phyloP scores from a whole-genome alignment of 2,329 filamentous ascomycete species.

The Arthrobotrys megalospora region DNA sequence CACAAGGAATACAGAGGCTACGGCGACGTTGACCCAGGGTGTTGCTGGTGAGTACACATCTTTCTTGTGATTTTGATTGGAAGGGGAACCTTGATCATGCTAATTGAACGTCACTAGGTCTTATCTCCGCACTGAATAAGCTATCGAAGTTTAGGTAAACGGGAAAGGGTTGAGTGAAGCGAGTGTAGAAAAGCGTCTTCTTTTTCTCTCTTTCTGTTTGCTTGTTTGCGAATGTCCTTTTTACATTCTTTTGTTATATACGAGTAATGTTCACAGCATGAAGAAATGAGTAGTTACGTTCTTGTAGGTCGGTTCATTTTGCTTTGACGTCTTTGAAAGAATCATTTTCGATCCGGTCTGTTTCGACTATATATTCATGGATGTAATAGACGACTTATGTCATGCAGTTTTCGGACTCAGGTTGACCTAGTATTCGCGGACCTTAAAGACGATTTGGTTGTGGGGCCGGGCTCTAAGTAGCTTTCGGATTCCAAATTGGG shows the following conservation, averaged over 20 bases:
- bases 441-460: no score
- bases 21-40: conserved; percentile 87
- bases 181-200: conserved; percentile 4
- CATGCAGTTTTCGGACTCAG: no score
- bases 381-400: no score
- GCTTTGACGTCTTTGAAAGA: no score
- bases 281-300: conserved; percentile 20
- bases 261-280: conserved; percentile 4
- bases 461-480: no score
- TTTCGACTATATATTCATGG: no score
- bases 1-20: conserved; percentile 88
- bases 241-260: conserved; percentile 4
- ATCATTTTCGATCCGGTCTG: no score
- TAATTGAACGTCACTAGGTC: conserved; percentile 42
- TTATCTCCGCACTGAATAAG: conserved; percentile 36
- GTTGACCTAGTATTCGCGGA: no score
- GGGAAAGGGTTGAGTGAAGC: background rate
- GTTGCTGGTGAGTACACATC: conserved; percentile 80
- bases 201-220: background rate
- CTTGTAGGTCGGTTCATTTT: background rate
- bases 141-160: conserved; percentile 50
- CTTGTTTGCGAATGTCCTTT: conserved; percentile 4
- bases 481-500: no score
- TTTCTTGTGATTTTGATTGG: conserved; percentile 13
- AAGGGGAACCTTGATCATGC: conserved; percentile 15